Conservation (phyloP, 768 basidiomycete genomes). For the Pleurotus djamor region DNA sequence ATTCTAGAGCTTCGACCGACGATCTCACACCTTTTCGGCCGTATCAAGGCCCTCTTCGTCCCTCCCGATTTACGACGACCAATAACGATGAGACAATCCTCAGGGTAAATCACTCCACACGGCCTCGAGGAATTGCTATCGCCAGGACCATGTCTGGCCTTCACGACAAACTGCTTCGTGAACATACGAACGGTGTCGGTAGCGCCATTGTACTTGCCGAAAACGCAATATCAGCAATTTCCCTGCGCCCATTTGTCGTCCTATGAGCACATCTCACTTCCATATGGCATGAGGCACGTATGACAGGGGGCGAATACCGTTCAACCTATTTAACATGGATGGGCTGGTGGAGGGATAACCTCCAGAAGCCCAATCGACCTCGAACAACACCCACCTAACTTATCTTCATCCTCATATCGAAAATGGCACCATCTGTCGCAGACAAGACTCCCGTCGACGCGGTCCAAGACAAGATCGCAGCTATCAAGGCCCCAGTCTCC, state of each 20-base stretch:
- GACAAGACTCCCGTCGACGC: constrained; percentile 1
- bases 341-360: neutral
- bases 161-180: neutral
- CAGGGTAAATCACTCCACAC: neutral
- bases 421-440: constrained; percentile 6
- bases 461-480: neutral
- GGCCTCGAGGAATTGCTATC: neutral
- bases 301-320: neutral
- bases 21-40: too few species aligned
- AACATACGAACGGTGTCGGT: neutral
- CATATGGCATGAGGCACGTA: neutral
- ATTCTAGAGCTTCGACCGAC: too few species aligned
- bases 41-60: too few species aligned
- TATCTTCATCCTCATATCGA: neutral
- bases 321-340: neutral
- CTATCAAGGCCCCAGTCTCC: neutral
- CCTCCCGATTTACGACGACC: too few species aligned
- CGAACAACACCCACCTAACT: neutral
- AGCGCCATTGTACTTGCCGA: constrained; percentile 3
- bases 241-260: neutral
- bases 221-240: neutral
- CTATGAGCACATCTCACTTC: constrained; percentile 4
- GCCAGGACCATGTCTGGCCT: neutral
- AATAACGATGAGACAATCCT: neutral
- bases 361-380: neutral